A percentile compares a stretch with the other conserved stretches of the same genome.
Evolutionary conservation across 2,329 filamentous ascomycete species (phyloP).

Genomic region (Dactylellina haptotyla): DNA sequence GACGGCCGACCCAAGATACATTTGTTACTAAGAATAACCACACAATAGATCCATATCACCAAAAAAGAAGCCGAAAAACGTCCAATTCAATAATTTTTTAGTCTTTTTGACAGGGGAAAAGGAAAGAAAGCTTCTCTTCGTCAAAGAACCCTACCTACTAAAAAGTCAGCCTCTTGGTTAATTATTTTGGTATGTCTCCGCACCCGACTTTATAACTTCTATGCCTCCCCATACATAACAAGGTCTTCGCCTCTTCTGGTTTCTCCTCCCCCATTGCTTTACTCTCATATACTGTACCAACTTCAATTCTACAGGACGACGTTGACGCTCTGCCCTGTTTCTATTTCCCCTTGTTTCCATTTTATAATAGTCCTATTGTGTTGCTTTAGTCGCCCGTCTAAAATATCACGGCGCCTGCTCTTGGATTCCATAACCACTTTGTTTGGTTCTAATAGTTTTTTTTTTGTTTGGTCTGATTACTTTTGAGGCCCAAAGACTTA

Average conservation of each 20-base stretch:
- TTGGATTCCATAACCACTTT: conserved; percentile 35
- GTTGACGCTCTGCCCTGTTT: conserved; percentile 55
- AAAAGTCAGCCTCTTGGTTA: conserved; percentile 49
- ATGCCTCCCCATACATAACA: conserved; percentile 45
- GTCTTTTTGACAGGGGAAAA: conserved; percentile 46
- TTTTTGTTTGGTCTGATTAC: conserved; percentile 16
- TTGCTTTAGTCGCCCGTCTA: conserved; percentile 52
- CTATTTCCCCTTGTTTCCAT: conserved; percentile 38
- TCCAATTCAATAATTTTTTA: conserved; percentile 16
- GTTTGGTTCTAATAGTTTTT: conserved; percentile 35
- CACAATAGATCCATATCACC: conserved; percentile 49
- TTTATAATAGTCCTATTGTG: conserved; percentile 51
- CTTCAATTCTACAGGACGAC: conserved; percentile 55
- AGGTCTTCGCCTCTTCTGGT: conserved; percentile 33
- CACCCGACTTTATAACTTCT: conserved; percentile 37
- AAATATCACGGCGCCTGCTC: conserved; percentile 40
- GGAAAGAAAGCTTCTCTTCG: conserved; percentile 49
- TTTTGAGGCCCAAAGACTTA: conserved; percentile 48
- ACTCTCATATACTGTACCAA: conserved; percentile 24
- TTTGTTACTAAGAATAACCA: conserved; percentile 54
- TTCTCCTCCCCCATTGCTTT: conserved; percentile 27
- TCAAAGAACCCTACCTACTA: conserved; percentile 17
- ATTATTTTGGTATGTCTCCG: conserved; percentile 49
- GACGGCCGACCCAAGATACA: conserved; percentile 48
- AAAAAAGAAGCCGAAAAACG: conserved; percentile 41